phyloP scores from a whole-genome alignment of 495 filamentous ascomycete genomes.

The Penicillium cinerascens region DNA sequence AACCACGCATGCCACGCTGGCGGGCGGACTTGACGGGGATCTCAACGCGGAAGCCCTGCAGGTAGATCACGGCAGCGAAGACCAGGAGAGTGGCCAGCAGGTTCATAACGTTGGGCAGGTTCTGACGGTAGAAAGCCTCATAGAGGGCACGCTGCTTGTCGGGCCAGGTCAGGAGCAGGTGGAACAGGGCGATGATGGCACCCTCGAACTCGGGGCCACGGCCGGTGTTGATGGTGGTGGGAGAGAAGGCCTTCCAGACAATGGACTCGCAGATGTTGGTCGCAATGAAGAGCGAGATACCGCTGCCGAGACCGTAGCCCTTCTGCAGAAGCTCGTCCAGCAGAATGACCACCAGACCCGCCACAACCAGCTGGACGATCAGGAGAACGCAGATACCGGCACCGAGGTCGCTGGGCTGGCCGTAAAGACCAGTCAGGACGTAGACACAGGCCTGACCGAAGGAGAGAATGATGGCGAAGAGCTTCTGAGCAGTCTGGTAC shows the following conservation, averaged over 20 bases:
- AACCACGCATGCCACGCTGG: conserved; percentile 94
- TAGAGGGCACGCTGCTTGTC: conserved; percentile 96
- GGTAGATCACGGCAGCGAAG: conserved; percentile 98
- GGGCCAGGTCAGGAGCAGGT: conserved; percentile 95
- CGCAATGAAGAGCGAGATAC: conserved; percentile 99
- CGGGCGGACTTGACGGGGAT: conserved; percentile 99
- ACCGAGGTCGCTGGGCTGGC: conserved; percentile 90
- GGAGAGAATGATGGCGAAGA: conserved; percentile 96
- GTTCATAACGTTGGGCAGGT: conserved; percentile 99
- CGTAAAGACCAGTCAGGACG: conserved; percentile 97
- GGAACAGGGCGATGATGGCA: conserved; percentile 97
- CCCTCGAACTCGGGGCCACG: conserved; percentile 99
- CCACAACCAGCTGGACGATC: conserved; percentile 93
- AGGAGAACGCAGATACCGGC: conserved; percentile 97
- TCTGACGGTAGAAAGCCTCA: conserved; percentile 99
- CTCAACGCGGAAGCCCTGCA: conserved; percentile 99
- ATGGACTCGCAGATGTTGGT: conserved; percentile 99
- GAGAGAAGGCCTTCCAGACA: conserved; percentile 99
- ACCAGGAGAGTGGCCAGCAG: conserved; percentile 87
- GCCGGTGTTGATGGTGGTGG: conserved; percentile 98
- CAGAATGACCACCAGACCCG: conserved; percentile 97
- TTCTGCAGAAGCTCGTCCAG: conserved; percentile 99
- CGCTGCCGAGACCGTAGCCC: conserved; percentile 96
- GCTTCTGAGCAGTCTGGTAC: conserved; percentile 99
- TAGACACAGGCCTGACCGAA: conserved; percentile 96